Conservation (phyloP, 176 grass and related monocot species). For the Poa pratensis region DNA sequence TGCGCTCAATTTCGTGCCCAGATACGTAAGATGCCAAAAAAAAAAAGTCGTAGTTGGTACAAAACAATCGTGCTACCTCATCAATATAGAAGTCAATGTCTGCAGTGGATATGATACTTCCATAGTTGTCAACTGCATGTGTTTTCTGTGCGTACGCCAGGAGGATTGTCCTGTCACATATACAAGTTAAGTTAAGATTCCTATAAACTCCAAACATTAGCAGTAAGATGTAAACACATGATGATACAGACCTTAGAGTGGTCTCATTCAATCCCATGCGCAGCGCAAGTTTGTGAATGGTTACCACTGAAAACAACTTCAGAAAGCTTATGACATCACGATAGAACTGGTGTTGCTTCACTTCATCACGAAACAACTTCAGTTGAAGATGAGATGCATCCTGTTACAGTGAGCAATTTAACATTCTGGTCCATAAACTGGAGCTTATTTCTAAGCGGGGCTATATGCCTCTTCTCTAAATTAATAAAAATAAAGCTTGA, state of each 20-base stretch:
- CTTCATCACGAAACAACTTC: conserved; percentile 96
- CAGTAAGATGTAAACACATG: conserved; percentile 6
- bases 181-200: neutral
- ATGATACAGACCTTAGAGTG: conserved; percentile 69
- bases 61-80: conserved; percentile 60
- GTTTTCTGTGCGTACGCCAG: conserved; percentile 97
- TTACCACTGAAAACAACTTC: conserved; percentile 88
- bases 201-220: neutral
- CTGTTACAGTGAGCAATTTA: conserved; percentile 42
- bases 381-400: conserved; percentile 93
- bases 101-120: conserved; percentile 78
- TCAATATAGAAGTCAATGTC: conserved; percentile 86
- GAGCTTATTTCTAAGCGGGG: conserved; percentile 1
- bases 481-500: conserved; percentile 3
- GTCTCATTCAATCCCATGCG: conserved; percentile 83
- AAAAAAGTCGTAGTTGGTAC: neutral
- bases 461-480: neutral
- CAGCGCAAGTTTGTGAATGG: conserved; percentile 81
- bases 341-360: conserved; percentile 93
- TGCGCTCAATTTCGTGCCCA: neutral
- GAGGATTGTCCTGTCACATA: conserved; percentile 69
- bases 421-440: neutral
- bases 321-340: conserved; percentile 70
- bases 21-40: neutral
- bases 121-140: conserved; percentile 81